Percentiles rank a stretch among this genome's conserved stretches.
phyloP scores from a whole-genome alignment of 441 rosid species.

The Pelargonium australe region DNA sequence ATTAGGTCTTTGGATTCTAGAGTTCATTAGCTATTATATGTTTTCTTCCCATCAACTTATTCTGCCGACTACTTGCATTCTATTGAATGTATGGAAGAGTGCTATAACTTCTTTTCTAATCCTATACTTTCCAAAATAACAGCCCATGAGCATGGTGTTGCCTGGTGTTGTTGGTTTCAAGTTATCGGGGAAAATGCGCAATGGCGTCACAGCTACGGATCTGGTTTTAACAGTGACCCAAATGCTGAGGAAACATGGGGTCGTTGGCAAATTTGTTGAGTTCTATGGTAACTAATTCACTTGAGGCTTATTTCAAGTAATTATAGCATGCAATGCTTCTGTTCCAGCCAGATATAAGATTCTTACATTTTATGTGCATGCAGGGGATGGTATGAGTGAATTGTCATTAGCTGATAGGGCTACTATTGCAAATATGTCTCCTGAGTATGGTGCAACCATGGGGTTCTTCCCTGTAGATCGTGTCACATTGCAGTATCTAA shows the following conservation, averaged over 20 bases:
- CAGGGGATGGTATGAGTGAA: slow-evolving; percentile 90
- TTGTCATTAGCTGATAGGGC: slow-evolving; percentile 99
- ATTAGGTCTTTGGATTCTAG: background rate
- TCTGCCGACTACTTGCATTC: background rate
- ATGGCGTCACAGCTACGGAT: slow-evolving; percentile 98
- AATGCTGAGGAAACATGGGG: slow-evolving; percentile 98
- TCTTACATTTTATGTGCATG: slow-evolving; percentile 7
- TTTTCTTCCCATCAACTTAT: background rate
- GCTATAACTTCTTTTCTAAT: background rate
- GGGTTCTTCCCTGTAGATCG: slow-evolving; percentile 99
- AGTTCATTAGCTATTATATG: background rate
- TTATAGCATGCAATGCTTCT: slow-evolving; percentile 10
- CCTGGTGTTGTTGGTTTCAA: slow-evolving; percentile 99
- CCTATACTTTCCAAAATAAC: slow-evolving; percentile 19
- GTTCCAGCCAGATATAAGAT: background rate
- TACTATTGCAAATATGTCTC: slow-evolving; percentile 98
- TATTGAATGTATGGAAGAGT: background rate
- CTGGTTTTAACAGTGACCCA: slow-evolving; percentile 96
- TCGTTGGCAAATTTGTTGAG: slow-evolving; percentile 98
- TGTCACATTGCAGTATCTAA: slow-evolving; percentile 89
- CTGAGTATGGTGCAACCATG: slow-evolving; percentile 99
- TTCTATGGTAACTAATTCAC: slow-evolving; percentile 61
- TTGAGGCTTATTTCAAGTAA: slow-evolving; percentile 15
- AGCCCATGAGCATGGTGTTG: slow-evolving; percentile 99
- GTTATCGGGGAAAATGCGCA: slow-evolving; percentile 63